Evolutionary conservation across 441 rosid genomes (phyloP).

Genomic region (Euphorbia celastroides): DNA sequence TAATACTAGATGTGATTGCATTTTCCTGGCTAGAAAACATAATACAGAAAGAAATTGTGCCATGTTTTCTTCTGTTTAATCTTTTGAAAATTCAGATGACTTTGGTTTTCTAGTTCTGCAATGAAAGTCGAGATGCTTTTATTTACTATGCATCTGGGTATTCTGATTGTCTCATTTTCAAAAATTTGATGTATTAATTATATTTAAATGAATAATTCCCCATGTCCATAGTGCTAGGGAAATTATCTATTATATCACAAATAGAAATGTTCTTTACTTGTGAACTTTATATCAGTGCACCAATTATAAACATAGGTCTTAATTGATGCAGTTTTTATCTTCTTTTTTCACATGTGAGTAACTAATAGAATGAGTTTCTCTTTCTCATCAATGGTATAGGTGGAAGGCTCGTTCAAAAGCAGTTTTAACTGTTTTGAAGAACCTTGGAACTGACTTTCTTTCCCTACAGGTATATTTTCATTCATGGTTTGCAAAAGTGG

Average conservation of each 20-base stretch:
- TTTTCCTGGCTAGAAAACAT: background rate
- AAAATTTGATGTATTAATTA: no score
- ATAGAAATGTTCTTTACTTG: background rate
- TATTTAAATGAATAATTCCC: no score
- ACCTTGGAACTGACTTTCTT: conserved; percentile 61
- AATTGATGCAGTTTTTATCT: background rate
- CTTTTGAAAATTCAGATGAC: background rate
- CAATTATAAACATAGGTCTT: conserved; percentile 13
- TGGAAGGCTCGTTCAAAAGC: conserved; percentile 89
- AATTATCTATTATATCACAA: background rate
- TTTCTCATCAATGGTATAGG: conserved; percentile 32
- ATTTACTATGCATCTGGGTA: background rate
- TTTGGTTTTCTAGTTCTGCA: background rate
- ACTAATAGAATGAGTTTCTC: conserved; percentile 1
- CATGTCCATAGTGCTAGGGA: background rate
- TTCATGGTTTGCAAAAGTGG: background rate
- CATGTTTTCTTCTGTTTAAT: background rate
- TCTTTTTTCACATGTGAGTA: background rate
- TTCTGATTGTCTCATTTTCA: no score
- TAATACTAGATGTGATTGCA: background rate
- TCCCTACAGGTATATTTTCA: conserved; percentile 64
- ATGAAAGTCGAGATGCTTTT: background rate
- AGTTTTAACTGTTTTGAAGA: conserved; percentile 53
- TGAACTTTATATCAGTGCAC: background rate
- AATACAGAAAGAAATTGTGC: background rate